Percentiles rank a stretch among this genome's conserved stretches.
Evolutionary conservation across 345 rosid genomes (phyloP).

Genomic region (Eucalyptus curtisii): DNA sequence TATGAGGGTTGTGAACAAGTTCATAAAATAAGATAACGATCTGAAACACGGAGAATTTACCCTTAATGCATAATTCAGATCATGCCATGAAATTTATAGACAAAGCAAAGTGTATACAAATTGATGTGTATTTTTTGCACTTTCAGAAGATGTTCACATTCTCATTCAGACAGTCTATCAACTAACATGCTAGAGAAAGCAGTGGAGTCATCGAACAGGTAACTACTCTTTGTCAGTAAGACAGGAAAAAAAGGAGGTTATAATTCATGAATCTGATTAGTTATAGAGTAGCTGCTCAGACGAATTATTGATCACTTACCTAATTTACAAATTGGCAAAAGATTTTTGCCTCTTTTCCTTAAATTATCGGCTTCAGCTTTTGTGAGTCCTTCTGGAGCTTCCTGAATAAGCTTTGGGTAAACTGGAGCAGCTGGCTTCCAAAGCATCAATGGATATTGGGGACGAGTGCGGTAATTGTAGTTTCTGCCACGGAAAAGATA

Average conservation of each 20-base stretch:
- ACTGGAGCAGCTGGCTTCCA: slow-evolving; percentile 99
- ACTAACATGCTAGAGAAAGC: background rate
- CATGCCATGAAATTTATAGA: background rate
- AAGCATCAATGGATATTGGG: slow-evolving; percentile 74
- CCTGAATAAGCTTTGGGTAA: slow-evolving; percentile 89
- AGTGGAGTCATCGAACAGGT: background rate
- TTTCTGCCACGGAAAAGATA: slow-evolving; percentile 90
- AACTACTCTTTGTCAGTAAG: background rate
- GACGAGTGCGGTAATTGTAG: slow-evolving; percentile 71
- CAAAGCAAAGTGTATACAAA: background rate
- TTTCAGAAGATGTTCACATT: background rate
- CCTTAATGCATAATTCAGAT: background rate
- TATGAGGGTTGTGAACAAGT: background rate
- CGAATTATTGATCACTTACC: slow-evolving; percentile 18
- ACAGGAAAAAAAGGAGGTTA: background rate
- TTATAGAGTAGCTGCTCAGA: background rate
- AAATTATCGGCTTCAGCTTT: slow-evolving; percentile 56
- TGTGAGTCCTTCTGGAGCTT: slow-evolving; percentile 81
- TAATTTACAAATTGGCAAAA: slow-evolving; percentile 75
- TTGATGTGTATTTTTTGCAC: background rate
- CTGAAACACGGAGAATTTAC: background rate
- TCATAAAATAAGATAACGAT: background rate
- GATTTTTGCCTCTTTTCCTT: slow-evolving; percentile 57
- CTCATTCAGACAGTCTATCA: background rate
- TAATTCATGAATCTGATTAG: background rate